Conservation (phyloP, 306 rosid species). For the Canavalia gladiata region DNA sequence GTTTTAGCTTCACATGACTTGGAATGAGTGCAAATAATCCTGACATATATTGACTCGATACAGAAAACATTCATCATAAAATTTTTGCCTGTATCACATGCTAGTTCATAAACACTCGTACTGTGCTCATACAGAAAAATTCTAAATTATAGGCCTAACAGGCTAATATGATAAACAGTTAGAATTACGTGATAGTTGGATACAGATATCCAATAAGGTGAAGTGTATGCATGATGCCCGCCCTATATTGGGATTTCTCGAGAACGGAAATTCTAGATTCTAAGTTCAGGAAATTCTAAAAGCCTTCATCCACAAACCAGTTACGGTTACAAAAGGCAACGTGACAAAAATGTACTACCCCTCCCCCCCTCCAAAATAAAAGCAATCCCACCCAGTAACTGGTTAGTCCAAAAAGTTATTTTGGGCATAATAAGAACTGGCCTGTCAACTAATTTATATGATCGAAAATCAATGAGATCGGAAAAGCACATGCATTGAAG, state of each 20-base stretch:
- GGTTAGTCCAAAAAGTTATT: background rate
- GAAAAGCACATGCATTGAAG: background rate
- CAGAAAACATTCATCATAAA: slow-evolving; percentile 5
- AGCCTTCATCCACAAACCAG: slow-evolving; percentile 10
- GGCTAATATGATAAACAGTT: background rate
- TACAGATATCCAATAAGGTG: background rate
- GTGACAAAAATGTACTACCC: background rate
- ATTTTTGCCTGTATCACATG: background rate
- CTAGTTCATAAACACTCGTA: slow-evolving; percentile 13
- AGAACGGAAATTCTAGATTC: slow-evolving; percentile 1
- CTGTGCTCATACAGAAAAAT: slow-evolving; percentile 9
- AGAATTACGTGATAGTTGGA: background rate
- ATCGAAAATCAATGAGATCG: background rate
- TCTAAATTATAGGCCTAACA: background rate
- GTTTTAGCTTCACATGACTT: slow-evolving; percentile 16
- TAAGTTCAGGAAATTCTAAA: background rate
- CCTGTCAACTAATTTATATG: background rate
- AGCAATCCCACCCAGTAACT: slow-evolving; percentile 7
- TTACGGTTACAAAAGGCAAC: slow-evolving; percentile 1
- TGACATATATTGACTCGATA: background rate
- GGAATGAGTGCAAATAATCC: slow-evolving; percentile 3
- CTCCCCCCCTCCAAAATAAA: background rate
- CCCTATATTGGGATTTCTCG: background rate
- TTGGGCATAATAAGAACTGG: slow-evolving; percentile 17
- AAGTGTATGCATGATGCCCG: background rate